phyloP scores from a whole-genome alignment of 768 basidiomycete species.

The Mycena belliarum region DNA sequence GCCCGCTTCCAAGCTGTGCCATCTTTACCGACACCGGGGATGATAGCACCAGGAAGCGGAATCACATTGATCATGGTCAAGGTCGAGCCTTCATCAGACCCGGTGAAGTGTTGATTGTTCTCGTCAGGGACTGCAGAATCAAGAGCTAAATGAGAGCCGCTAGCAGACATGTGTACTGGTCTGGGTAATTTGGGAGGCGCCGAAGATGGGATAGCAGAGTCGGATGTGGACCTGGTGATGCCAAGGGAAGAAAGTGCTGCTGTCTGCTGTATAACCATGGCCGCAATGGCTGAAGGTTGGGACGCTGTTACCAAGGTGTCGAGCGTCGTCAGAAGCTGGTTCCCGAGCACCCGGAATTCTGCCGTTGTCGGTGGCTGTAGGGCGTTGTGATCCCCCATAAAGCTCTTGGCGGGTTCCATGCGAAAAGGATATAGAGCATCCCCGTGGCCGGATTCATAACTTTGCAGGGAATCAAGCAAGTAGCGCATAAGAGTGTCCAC shows the following conservation, averaged over 20 bases:
- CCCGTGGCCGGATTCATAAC: slow-evolving; percentile 31
- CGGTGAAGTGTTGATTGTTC: background rate
- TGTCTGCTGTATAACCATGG: background rate
- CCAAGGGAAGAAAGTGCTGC: too few species aligned
- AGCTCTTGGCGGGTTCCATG: slow-evolving; percentile 22
- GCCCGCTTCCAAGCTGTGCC: slow-evolving; percentile 27
- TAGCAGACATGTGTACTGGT: too few species aligned
- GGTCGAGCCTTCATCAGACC: background rate
- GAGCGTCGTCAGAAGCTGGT: background rate
- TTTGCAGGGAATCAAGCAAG: slow-evolving; percentile 34
- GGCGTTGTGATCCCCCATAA: slow-evolving; percentile 29
- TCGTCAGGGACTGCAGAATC: too few species aligned
- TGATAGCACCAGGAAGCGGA: slow-evolving; percentile 20
- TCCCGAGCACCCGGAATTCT: slow-evolving; percentile 20
- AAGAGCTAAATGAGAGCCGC: too few species aligned
- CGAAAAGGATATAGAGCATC: slow-evolving; percentile 31
- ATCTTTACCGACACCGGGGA: slow-evolving; percentile 23
- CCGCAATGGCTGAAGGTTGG: background rate
- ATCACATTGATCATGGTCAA: background rate
- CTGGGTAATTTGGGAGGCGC: too few species aligned
- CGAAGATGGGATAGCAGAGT: too few species aligned
- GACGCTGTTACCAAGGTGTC: slow-evolving; percentile 5
- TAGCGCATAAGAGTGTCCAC: slow-evolving; percentile 38
- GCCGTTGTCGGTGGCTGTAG: slow-evolving; percentile 16
- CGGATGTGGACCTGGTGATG: too few species aligned